Evolutionary conservation across 176 grass and related monocot species (phyloP), one percentile per base, ranked within the genome.

Genomic region (Puya raimondii): DNA sequence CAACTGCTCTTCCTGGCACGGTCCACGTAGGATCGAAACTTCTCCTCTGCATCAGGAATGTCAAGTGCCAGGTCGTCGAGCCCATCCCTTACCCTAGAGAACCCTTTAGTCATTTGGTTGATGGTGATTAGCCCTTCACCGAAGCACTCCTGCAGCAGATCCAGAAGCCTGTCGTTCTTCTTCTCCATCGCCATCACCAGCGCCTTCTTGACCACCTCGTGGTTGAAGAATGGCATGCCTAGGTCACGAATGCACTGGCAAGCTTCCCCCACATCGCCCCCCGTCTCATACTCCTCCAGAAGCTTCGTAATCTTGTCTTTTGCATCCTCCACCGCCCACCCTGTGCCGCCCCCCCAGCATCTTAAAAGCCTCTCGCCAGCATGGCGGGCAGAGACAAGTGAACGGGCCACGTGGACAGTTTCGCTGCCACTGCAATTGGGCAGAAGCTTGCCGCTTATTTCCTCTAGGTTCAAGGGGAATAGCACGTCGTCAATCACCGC

Each of bases 401-500:
- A 86, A 48, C 81, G 83, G 10, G 92, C 92, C 88, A 85, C 87
- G 48, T 64, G 88, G 57, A 96, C 54, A 2, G 88, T 96, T 72
- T 91, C 88, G 27, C 72, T 83, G 13, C 88, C 92, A 15, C 88
- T 91, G 83, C 85, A 86, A 23, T 87, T 82, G 48, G 86, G 76
- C 75, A 88, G 81, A 75, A 96, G 88, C 20, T 91, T 87, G 76
- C 72, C 76, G 76, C 72, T 82, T 18, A 96, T 96, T 77, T 96
- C 92, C 80, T 89, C 92, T n/a, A 96, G 66, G 70, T 87, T 96
- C 10, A 96, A 71, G 52, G 92, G 92, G 0, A 79, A 88, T 58
- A 96, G 76, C 70, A 96, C 88, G 47, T 96, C 92, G 80, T 96
- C 92, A 70, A 96, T 96, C 49, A 96, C 92, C 64, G 88, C 92